These are phyloP conservation scores for Breynia disticha DNA, from an alignment of 441 rosid genomes.

Conservation along the genomic window DNA sequence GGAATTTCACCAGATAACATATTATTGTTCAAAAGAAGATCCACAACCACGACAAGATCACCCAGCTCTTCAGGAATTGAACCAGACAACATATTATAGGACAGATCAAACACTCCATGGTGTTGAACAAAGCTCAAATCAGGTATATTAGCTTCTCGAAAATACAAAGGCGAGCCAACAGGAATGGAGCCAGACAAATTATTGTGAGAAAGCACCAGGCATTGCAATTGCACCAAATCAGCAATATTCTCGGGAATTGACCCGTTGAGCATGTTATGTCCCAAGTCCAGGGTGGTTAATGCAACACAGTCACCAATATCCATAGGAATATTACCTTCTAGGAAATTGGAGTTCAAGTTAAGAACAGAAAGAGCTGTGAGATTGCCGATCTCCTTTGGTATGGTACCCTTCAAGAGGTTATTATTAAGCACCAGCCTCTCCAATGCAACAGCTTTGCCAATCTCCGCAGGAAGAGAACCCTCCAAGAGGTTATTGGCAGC, in stretches of 20 bases:
- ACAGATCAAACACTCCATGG: conserved; percentile 73
- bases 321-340: conserved; percentile 50
- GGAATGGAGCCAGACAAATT: conserved; percentile 68
- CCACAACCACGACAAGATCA: conserved; percentile 47
- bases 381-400: conserved; percentile 67
- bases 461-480: conserved; percentile 49
- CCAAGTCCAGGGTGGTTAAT: conserved; percentile 72
- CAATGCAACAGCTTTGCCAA: conserved; percentile 48
- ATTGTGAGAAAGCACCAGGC: conserved; percentile 75
- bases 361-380: conserved; percentile 55
- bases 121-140: conserved; percentile 78
- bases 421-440: conserved; percentile 53
- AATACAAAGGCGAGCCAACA: conserved; percentile 44
- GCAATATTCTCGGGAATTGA: conserved; percentile 49
- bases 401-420: conserved; percentile 43
- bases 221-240: conserved; percentile 58
- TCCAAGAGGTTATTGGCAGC: conserved; percentile 58
- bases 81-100: conserved; percentile 62
- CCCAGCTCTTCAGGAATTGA: conserved; percentile 65
- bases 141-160: conserved; percentile 53
- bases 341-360: conserved; percentile 55
- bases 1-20: conserved; percentile 67
- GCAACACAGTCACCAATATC: conserved; percentile 60
- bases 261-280: conserved; percentile 64
- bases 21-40: conserved; percentile 57